Evolutionary conservation across 345 rosid genomes (phyloP), one percentile per base, ranked within the genome.

Genomic region (Xanthoceras sorbifolium): DNA sequence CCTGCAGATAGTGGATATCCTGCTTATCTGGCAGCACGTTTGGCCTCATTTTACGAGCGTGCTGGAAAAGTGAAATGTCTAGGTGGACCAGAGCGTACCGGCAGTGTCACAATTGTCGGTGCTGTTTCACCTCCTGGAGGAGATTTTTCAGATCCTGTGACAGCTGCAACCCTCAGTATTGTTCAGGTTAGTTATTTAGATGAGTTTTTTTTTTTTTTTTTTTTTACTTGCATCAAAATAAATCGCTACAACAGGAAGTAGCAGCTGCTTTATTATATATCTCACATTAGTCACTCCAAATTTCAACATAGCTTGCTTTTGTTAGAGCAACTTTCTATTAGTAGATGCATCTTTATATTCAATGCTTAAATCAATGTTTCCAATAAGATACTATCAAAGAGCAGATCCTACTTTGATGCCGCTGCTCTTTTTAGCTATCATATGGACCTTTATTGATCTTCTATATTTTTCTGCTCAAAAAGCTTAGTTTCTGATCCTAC

Each of bases 1-100:
- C 99, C 99, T 83, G 99, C 99, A 25, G 99, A 97, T 82, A 97
- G 99, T 86, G 99, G 99, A 73, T 97, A 97, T 87, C 99, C 99
- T 77, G 99, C 99, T 78, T 97, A 97, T 82, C 87, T 97, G 80
- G 99, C 99, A 6, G 97, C 99, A 66, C 97, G 99, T 85, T 82
- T 97, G 64, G 99, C 99, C 28, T 97, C 99, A 64, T 97, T 94
- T 79, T 97, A 97, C 80, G 99, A 97, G 54, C 98, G 99, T 81
- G 99, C 98, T 75, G 99, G 99, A 74, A 97, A 97, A 85, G 99
- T 97, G 63, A 94, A 92, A 84, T 97, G 99, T 84, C 95, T 97
- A 46, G 99, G 99, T 67, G 92, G 92, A 42, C 99, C 99, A 73
- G 99, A 92, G 75, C 98, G 98, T 84, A 89, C 84, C 17, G 99